A percentile compares a stretch with the other conserved stretches of the same genome.
These are phyloP conservation scores for Kentomonas sorsogonicus DNA, from an alignment of 208 protist species.

Conservation along the genomic window DNA sequence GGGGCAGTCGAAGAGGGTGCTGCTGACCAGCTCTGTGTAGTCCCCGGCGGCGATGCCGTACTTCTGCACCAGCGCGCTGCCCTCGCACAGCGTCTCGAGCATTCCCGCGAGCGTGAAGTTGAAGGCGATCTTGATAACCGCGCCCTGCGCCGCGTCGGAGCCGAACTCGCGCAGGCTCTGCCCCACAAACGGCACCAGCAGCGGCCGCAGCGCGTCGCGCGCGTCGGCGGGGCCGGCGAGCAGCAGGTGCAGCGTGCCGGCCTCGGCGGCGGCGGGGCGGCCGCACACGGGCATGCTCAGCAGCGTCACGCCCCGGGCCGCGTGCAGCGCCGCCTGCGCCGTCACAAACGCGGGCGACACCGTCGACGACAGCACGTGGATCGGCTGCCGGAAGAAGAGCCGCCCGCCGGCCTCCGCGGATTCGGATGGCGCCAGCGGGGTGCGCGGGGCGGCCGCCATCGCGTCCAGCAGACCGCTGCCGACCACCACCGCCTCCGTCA, in stretches of 20 bases:
- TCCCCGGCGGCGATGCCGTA: constrained; percentile 18
- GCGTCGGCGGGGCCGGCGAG: constrained; percentile 10
- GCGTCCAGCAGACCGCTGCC: constrained; percentile 15
- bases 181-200: constrained; percentile 20
- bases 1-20: constrained; percentile 25
- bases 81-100: constrained; percentile 22
- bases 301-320: constrained; percentile 11
- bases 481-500: constrained; percentile 13
- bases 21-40: constrained; percentile 18
- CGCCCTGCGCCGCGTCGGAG: constrained; percentile 17
- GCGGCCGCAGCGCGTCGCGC: constrained; percentile 12
- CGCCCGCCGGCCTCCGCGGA: too few relatives aligned
- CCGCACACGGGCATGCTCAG: constrained; percentile 24
- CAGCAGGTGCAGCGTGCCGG: constrained; percentile 25
- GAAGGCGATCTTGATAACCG: constrained; percentile 34
- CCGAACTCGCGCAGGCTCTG: constrained; percentile 25
- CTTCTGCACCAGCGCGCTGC: constrained; percentile 22
- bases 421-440: too few relatives aligned
- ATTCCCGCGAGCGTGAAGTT: constrained; percentile 24
- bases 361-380: constrained; percentile 28
- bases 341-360: constrained; percentile 18
- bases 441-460: not conserved
- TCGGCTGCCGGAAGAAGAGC: too few relatives aligned
- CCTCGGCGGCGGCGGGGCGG: constrained; percentile 22
- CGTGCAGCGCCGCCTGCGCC: constrained; percentile 9